These are phyloP conservation scores for Bruguiera parviflora DNA, from an alignment of 345 rosid species.

Conservation along the genomic window DNA sequence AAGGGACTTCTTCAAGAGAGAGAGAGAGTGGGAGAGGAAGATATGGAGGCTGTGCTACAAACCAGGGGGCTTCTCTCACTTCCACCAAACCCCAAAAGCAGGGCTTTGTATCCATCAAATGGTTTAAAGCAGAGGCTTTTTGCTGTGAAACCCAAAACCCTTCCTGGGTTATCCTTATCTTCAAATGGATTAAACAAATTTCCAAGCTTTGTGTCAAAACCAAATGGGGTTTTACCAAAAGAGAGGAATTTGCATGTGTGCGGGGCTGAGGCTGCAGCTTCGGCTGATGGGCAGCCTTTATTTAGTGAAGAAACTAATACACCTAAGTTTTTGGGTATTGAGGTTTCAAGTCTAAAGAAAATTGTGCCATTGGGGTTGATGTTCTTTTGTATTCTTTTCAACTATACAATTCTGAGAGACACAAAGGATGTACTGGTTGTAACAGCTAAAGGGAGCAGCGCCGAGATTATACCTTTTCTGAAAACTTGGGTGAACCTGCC, in stretches of 20 bases:
- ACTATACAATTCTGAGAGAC: constrained; percentile 92
- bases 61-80: constrained; percentile 69
- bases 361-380: constrained; percentile 86
- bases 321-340: constrained; percentile 71
- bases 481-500: constrained; percentile 99
- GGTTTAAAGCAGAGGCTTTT: constrained; percentile 70
- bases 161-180: constrained; percentile 56
- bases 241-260: constrained; percentile 56
- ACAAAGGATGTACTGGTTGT: constrained; percentile 95
- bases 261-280: constrained; percentile 80
- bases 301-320: constrained; percentile 39
- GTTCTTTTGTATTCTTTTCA: constrained; percentile 94
- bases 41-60: constrained; percentile 74
- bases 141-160: constrained; percentile 45
- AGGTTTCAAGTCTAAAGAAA: constrained; percentile 61
- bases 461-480: constrained; percentile 91
- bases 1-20: constrained; percentile 22
- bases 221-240: constrained; percentile 39
- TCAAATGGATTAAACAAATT: constrained; percentile 42
- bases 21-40: constrained; percentile 26
- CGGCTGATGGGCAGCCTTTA: constrained; percentile 51
- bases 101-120: constrained; percentile 48
- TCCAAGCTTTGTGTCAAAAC: constrained; percentile 38
- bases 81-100: constrained; percentile 53
- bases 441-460: constrained; percentile 93